phyloP scores from a whole-genome alignment of 2,329 filamentous ascomycete species.

The Madurella mycetomatis region DNA sequence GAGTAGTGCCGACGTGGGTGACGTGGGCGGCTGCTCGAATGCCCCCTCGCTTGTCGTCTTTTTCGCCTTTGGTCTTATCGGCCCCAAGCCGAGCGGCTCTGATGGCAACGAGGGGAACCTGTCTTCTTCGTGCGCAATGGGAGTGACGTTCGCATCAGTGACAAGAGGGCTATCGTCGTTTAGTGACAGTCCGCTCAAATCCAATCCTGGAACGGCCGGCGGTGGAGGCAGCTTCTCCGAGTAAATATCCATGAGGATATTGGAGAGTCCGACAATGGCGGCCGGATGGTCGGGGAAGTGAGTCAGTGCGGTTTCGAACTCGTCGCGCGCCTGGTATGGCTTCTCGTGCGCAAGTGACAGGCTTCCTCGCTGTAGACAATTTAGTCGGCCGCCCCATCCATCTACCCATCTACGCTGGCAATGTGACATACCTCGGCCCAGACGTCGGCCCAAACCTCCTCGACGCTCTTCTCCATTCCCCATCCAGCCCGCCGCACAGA shows the following conservation, averaged over 20 bases:
- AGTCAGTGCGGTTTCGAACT: conserved; percentile 79
- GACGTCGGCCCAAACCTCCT: conserved; percentile 80
- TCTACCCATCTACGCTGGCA: not conserved
- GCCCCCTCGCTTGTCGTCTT: not conserved
- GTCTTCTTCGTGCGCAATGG: not conserved
- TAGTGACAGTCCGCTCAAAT: conserved; percentile 31
- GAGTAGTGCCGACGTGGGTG: conserved; percentile 18
- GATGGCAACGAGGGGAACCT: conserved; percentile 34
- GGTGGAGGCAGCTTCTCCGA: conserved; percentile 60
- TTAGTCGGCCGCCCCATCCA: conserved; percentile 24
- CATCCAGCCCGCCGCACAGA: conserved; percentile 64
- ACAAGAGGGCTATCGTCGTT: conserved; percentile 16
- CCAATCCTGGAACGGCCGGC: conserved; percentile 47
- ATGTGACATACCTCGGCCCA: conserved; percentile 65
- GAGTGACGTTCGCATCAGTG: conserved; percentile 13
- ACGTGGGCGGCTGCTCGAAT: not conserved
- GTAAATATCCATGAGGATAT: conserved; percentile 83
- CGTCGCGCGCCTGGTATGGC: conserved; percentile 65
- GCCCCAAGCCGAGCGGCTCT: conserved; percentile 45
- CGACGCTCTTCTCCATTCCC: conserved; percentile 75
- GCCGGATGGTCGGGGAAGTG: conserved; percentile 74
- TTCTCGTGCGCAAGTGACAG: conserved; percentile 58
- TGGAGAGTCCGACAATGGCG: conserved; percentile 77
- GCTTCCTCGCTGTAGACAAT: conserved; percentile 55
- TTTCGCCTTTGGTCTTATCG: conserved; percentile 3